A percentile compares a stretch with the other conserved stretches of the same genome.
Evolutionary conservation across 1,284 basidiomycete species (phyloP).

Genomic region (Hemileia vastatrix): DNA sequence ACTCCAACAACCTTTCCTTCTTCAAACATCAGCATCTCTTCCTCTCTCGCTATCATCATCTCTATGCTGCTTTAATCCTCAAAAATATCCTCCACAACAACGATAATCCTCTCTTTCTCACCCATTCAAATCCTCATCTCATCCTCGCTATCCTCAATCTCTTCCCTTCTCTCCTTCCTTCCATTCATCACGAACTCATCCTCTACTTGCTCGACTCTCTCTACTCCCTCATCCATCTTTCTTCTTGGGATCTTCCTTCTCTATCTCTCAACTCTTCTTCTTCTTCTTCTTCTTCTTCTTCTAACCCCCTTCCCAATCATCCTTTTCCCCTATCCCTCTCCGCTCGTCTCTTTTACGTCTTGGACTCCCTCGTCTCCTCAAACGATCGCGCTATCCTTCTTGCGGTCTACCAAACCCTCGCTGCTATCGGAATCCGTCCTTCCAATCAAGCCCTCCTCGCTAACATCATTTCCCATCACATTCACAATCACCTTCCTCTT

Average conservation of each 20-base stretch:
- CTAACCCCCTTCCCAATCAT: background rate
- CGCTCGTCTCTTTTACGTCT: background rate
- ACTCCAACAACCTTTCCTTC: background rate
- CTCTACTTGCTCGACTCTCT: slow-evolving; percentile 57
- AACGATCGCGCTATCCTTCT: slow-evolving; percentile 12
- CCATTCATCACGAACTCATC: background rate
- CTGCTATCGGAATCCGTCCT: background rate
- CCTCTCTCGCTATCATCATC: background rate
- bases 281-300: background rate
- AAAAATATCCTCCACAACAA: slow-evolving; percentile 12
- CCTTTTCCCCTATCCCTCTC: background rate
- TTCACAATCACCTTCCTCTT: background rate
- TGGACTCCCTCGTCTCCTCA: slow-evolving; percentile 3
- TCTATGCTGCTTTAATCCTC: slow-evolving; percentile 9
- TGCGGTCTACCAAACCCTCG: slow-evolving; percentile 6
- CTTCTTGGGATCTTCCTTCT: slow-evolving; percentile 25
- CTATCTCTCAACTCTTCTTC: slow-evolving; percentile 5
- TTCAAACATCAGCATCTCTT: background rate
- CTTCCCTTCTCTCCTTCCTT: background rate
- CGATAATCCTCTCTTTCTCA: too few relatives aligned
- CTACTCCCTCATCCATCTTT: slow-evolving; percentile 54
- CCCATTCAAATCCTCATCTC: background rate
- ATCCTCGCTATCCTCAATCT: background rate
- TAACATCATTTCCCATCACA: background rate
- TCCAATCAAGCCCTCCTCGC: background rate